phyloP scores from a whole-genome alignment of 2,329 filamentous ascomycete genomes.

The Herpotrichia juniperi region DNA sequence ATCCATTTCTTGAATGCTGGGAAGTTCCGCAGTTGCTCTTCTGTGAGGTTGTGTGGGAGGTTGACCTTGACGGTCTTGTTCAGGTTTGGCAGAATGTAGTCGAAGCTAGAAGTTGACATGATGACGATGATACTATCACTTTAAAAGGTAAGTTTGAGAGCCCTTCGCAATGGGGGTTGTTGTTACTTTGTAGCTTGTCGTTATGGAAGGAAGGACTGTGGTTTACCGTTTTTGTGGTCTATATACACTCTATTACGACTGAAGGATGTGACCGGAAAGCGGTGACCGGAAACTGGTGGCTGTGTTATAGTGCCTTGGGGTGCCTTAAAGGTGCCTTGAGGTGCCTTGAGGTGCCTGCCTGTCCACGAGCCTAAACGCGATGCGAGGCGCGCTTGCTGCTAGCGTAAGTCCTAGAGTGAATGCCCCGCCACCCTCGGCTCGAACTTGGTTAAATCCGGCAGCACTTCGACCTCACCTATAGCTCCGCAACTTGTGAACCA shows the following conservation, averaged over 20 bases:
- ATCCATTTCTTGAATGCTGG: slow-evolving; percentile 63
- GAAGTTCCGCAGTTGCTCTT: slow-evolving; percentile 55
- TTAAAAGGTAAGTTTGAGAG: neutral
- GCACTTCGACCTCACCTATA: neutral
- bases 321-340: too few species aligned
- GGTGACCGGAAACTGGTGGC: too few species aligned
- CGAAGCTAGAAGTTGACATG: slow-evolving; percentile 35
- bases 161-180: neutral
- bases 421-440: neutral
- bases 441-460: neutral
- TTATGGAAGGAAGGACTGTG: too few species aligned
- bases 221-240: too few species aligned
- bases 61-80: slow-evolving; percentile 43
- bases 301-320: too few species aligned
- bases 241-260: too few species aligned
- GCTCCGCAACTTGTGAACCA: neutral
- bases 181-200: too few species aligned
- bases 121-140: neutral
- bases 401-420: too few species aligned
- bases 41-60: slow-evolving; percentile 50
- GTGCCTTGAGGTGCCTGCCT: too few species aligned
- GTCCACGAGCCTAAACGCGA: too few species aligned
- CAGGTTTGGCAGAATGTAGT: slow-evolving; percentile 27
- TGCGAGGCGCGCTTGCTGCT: too few species aligned
- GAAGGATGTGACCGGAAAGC: too few species aligned